Percentiles rank a stretch among this genome's conserved stretches.
These are phyloP conservation scores for Punica granatum DNA, from an alignment of 345 rosid genomes.

Conservation along the genomic window DNA sequence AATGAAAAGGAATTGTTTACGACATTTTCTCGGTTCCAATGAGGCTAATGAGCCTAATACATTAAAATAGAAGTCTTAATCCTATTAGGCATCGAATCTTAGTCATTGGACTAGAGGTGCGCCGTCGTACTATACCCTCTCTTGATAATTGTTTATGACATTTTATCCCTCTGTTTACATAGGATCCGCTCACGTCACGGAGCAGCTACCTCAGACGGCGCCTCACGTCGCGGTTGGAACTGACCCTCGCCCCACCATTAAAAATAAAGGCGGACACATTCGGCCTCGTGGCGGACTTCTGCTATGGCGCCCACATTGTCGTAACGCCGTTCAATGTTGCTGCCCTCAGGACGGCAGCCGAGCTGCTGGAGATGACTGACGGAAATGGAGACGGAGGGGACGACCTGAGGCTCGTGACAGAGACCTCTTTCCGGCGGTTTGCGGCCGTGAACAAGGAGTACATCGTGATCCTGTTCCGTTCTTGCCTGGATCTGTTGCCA, in stretches of 20 bases:
- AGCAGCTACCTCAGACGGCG: conserved; percentile 66
- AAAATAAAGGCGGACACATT: conserved; percentile 71
- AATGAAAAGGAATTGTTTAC: no score
- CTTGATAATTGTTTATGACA: not conserved
- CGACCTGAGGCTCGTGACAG: conserved; percentile 45
- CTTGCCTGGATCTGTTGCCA: conserved; percentile 53
- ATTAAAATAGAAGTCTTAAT: no score
- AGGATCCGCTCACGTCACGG: conserved; percentile 58
- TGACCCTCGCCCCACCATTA: conserved; percentile 68
- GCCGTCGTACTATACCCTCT: no score
- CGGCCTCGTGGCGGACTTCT: conserved; percentile 45
- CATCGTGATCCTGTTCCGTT: conserved; percentile 43
- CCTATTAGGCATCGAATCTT: no score
- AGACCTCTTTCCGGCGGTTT: conserved; percentile 50
- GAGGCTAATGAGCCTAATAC: no score
- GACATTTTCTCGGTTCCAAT: no score
- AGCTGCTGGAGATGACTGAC: conserved; percentile 53
- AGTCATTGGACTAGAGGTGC: no score
- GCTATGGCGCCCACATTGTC: conserved; percentile 44
- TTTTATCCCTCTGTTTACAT: conserved; percentile 3
- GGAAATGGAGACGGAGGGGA: conserved; percentile 23
- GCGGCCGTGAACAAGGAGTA: conserved; percentile 33
- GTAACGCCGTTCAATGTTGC: conserved; percentile 73
- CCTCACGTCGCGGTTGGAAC: conserved; percentile 39
- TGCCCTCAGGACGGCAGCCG: conserved; percentile 57